Conservation (phyloP, 169 alveolate species). For the Plasmodium yoelii region DNA sequence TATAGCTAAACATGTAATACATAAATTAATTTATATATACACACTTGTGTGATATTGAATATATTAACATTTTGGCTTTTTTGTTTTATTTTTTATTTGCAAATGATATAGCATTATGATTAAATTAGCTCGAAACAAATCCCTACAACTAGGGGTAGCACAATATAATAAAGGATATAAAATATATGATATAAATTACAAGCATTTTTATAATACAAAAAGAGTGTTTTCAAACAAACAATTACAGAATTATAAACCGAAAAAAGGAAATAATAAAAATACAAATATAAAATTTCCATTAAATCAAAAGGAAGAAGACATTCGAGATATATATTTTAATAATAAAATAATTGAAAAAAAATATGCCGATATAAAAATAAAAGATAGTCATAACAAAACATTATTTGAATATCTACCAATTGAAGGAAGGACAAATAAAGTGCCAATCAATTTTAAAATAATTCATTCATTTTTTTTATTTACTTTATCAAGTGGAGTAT, state of each 20-base stretch:
- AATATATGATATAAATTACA: conserved; percentile 2
- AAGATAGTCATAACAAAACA: conserved; percentile 63
- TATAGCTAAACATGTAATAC: too few relatives aligned
- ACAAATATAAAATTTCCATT: not conserved
- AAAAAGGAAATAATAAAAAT: not conserved
- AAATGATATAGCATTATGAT: conserved; percentile 2
- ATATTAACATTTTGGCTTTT: too few relatives aligned
- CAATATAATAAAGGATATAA: not conserved
- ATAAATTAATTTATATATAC: too few relatives aligned
- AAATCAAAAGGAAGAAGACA: conserved; percentile 11
- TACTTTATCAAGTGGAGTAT: conserved; percentile 59
- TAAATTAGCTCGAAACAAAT: conserved; percentile 1
- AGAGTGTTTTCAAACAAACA: not conserved
- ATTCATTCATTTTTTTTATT: conserved; percentile 41
- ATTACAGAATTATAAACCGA: not conserved
- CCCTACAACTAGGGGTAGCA: not conserved
- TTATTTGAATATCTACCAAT: conserved; percentile 65
- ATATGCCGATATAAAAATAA: conserved; percentile 60
- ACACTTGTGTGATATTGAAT: too few relatives aligned
- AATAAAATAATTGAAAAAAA: conserved; percentile 38
- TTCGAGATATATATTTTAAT: conserved; percentile 53
- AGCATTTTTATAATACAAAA: not conserved
- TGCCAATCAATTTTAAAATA: conserved; percentile 46
- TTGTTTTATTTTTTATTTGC: not conserved
- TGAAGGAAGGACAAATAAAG: conserved; percentile 76